phyloP scores from a whole-genome alignment of 192 early-diverging fungal species.

The Irineochytrium annulatum region DNA sequence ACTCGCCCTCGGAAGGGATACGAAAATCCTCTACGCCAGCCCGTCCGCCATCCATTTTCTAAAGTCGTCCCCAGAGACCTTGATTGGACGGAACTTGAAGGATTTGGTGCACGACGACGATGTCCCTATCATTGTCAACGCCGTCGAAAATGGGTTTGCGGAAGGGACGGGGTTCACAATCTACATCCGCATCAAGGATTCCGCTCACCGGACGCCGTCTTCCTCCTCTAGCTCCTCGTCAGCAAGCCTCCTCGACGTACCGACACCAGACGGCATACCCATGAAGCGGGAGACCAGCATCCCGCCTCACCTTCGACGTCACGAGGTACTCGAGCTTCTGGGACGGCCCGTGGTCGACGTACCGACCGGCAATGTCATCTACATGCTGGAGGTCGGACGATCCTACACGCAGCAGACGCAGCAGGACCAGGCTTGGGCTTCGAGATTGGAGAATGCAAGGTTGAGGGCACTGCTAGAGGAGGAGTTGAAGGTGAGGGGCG shows the following conservation, averaged over 20 bases:
- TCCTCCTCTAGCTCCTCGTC: neutral
- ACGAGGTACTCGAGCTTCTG: neutral
- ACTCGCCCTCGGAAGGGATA: neutral
- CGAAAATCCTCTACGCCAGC: neutral
- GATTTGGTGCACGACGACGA: constrained; percentile 1
- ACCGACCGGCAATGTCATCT: neutral
- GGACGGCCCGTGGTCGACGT: constrained; percentile 1
- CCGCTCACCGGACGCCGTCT: too few species aligned
- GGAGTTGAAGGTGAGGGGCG: constrained; percentile 16
- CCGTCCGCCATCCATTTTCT: constrained; percentile 3
- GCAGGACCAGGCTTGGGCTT: neutral
- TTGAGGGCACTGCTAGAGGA: constrained; percentile 25
- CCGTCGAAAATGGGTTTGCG: neutral
- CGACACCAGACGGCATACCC: too few species aligned
- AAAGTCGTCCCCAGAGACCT: neutral
- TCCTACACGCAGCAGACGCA: neutral
- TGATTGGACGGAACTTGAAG: neutral
- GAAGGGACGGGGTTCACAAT: constrained; percentile 5
- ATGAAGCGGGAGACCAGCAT: too few species aligned
- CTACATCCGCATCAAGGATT: constrained; percentile 2
- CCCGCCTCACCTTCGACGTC: too few species aligned
- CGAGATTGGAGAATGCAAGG: constrained; percentile 24
- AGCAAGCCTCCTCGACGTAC: too few species aligned
- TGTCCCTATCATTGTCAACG: neutral
- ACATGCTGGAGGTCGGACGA: constrained; percentile 4